phyloP scores from a whole-genome alignment of 768 basidiomycete genomes.

The Lactarius hatsudake region DNA sequence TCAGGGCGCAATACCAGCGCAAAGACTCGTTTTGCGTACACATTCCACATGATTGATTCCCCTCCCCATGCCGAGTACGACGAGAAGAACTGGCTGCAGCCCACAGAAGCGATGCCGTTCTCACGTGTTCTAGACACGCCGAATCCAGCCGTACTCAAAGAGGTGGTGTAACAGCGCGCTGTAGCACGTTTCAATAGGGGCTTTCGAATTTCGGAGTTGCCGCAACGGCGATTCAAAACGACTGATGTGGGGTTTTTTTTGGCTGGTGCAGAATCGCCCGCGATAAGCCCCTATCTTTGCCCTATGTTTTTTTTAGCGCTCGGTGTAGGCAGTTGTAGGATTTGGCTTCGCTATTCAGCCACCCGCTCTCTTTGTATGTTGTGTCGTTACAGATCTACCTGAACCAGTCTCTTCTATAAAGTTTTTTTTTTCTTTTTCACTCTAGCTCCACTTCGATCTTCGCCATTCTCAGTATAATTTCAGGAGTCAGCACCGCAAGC shows the following conservation, averaged over 20 bases:
- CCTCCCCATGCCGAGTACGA: slow-evolving; percentile 72
- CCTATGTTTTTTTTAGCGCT: neutral
- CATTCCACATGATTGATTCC: slow-evolving; percentile 92
- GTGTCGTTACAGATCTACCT: neutral
- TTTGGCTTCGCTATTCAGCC: neutral
- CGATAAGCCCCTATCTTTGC: no score
- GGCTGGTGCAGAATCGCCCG: no score
- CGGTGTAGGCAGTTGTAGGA: neutral
- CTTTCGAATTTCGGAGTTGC: no score
- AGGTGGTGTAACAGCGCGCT: slow-evolving; percentile 20
- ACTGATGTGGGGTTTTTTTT: no score
- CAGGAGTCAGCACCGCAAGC: slow-evolving; percentile 45
- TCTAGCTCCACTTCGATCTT: slow-evolving; percentile 23
- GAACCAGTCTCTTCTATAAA: neutral
- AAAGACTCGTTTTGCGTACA: slow-evolving; percentile 87
- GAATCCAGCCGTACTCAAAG: slow-evolving; percentile 28
- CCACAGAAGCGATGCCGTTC: slow-evolving; percentile 81
- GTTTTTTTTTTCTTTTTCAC: neutral
- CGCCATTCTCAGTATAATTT: slow-evolving; percentile 31
- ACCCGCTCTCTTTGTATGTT: neutral
- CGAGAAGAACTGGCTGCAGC: slow-evolving; percentile 94
- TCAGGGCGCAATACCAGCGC: slow-evolving; percentile 81
- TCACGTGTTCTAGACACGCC: slow-evolving; percentile 48
- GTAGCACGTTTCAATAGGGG: neutral
- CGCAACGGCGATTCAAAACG: no score